Evolutionary conservation across 2,329 filamentous ascomycete species (phyloP), one percentile per base, ranked within the genome.

Genomic region (Dryadomyces sulphureus): DNA sequence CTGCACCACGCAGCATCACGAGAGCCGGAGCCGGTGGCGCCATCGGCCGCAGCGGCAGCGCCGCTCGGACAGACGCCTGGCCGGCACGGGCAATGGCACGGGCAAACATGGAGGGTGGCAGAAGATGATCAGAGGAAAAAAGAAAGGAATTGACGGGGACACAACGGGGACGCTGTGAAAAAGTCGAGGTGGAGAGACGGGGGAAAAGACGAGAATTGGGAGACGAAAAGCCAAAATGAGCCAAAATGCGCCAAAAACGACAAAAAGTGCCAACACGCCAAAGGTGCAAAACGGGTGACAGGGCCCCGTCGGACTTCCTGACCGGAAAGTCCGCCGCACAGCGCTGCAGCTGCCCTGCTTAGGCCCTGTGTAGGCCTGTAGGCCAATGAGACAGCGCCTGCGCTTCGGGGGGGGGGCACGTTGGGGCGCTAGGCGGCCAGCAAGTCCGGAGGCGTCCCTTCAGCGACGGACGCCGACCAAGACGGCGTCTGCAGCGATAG

Each of bases 81-180:
- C 75, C 66, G 49, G 68, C 69, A 67, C 77, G 73, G 61, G 82
- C 67, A 63, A 78, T 70, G 69, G 78, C 70, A 68, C 79, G 74
- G 60, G 81, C 84, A 66, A 86, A 77, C 81, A 86, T 86, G 12
- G 11, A 14, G 38, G 17, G 20, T 5, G 11, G 22, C 3, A 6
- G 38, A 25, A 40, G 22, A 4, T 11, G 17, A 24, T 22, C n/a
- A 16, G 9, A 19, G 38, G 45, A 17, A 47, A 40, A 17, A 25
- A 22, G n/a, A 34, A 22, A 43, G 17, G 16, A 41, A 12, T n/a
- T n/a, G 27, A 32, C 25, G 11, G 25, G 41, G 20, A 43, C 34
- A 21, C 5, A 6, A 35, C 7, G 32, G 32, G 32, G 7, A 30
- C 12, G 25, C 7, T 7, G 25, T 30, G n/a, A n/a, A 30, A 48